phyloP scores from a whole-genome alignment of 495 filamentous ascomycete species.

The Rhizodiscina lignyota region DNA sequence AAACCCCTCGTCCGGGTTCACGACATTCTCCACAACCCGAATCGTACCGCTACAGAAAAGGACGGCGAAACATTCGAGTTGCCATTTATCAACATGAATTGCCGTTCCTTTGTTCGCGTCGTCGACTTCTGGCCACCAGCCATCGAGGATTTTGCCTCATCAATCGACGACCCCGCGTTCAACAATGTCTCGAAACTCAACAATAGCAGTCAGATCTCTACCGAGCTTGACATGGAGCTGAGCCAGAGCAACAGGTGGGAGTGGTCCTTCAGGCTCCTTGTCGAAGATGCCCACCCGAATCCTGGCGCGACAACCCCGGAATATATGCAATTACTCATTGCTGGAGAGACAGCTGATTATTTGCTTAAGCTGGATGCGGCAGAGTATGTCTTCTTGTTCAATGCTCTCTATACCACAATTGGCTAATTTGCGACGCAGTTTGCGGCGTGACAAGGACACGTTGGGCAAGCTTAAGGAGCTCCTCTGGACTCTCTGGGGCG shows the following conservation, averaged over 20 bases:
- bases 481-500: neutral
- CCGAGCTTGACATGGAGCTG: constrained; percentile 2
- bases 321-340: neutral
- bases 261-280: constrained; percentile 61
- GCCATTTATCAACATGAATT: constrained; percentile 63
- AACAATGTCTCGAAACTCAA: constrained; percentile 5
- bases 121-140: constrained; percentile 63
- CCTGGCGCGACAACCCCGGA: neutral
- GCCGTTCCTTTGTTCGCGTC: constrained; percentile 49
- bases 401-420: neutral
- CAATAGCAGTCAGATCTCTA: too few relatives aligned
- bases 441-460: neutral
- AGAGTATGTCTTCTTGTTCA: neutral
- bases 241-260: constrained; percentile 23
- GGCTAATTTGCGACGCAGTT: neutral
- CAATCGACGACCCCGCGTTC: constrained; percentile 9
- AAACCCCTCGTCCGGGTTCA: constrained; percentile 25
- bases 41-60: constrained; percentile 19
- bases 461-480: neutral
- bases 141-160: constrained; percentile 53
- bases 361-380: neutral
- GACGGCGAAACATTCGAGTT: constrained; percentile 28
- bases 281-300: constrained; percentile 38
- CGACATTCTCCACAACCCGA: constrained; percentile 31
- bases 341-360: neutral